Conservation (phyloP, 257 asterid species). For the Dorcoceras hygrometricum region DNA sequence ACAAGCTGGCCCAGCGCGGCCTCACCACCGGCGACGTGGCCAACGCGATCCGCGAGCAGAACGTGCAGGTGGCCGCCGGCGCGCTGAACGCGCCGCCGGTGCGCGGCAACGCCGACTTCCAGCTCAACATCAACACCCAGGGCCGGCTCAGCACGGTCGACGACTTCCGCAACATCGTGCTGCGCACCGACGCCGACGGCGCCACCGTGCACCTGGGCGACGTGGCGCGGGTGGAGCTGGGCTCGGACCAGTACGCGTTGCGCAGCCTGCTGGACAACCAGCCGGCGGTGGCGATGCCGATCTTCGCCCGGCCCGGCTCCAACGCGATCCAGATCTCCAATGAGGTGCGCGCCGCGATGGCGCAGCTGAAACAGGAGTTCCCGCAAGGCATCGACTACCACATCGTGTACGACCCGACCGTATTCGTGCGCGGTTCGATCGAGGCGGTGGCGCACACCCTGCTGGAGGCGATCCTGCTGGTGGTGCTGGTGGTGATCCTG, state of each 20-base stretch:
- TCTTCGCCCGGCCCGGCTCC: neutral
- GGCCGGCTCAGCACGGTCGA: neutral
- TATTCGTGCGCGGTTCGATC: neutral
- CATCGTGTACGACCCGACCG: neutral
- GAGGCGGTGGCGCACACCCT: neutral
- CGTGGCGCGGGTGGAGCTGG: neutral
- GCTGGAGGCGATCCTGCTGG: neutral
- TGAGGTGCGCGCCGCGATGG: neutral
- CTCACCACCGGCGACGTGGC: neutral
- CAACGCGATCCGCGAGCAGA: neutral
- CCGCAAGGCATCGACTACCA: neutral
- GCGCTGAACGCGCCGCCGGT: neutral
- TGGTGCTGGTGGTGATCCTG: neutral
- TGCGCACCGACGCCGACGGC: neutral
- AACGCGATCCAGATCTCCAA: neutral
- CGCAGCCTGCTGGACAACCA: neutral
- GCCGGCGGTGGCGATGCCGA: neutral
- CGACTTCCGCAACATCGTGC: neutral
- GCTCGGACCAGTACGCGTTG: neutral
- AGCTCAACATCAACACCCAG: neutral
- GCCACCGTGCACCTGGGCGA: neutral
- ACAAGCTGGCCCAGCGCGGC: neutral
- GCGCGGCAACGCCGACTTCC: neutral
- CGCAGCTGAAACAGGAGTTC: neutral
- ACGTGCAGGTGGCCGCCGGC: neutral